These are phyloP conservation scores for Nakazawaea ishiwadae DNA, from an alignment of 805 yeast species.

Conservation along the genomic window DNA sequence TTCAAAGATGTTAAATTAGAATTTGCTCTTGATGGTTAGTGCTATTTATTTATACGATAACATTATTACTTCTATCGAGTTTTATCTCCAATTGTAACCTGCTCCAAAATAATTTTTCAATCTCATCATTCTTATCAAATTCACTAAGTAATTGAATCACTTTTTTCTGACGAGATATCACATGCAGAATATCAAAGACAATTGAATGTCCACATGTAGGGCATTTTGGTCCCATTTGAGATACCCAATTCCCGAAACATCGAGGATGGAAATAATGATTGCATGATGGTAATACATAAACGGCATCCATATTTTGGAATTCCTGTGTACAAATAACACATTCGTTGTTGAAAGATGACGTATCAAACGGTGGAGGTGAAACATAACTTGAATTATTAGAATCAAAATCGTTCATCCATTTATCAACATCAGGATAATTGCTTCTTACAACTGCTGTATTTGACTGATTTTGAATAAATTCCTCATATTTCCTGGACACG, in stretches of 20 bases:
- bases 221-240: neutral
- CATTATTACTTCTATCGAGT: neutral
- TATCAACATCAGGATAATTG: too few relatives aligned
- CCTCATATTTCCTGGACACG: too few relatives aligned
- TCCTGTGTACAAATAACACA: neutral
- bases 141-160: neutral
- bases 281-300: neutral
- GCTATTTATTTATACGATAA: neutral
- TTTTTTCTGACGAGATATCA: neutral
- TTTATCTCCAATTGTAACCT: too few relatives aligned
- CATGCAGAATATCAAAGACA: neutral
- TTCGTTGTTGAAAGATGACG: too few relatives aligned
- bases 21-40: constrained; percentile 18
- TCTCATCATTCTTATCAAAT: neutral
- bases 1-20: constrained; percentile 17
- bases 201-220: too few relatives aligned
- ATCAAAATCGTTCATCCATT: too few relatives aligned
- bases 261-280: neutral
- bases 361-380: too few relatives aligned
- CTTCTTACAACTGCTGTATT: too few relatives aligned
- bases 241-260: neutral
- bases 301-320: neutral
- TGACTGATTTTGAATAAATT: too few relatives aligned
- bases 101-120: neutral
- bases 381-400: too few relatives aligned